Evolutionary conservation across 495 filamentous ascomycete genomes (phyloP), one percentile per base, ranked within the genome.

Genomic region (Penicillium nucicola): DNA sequence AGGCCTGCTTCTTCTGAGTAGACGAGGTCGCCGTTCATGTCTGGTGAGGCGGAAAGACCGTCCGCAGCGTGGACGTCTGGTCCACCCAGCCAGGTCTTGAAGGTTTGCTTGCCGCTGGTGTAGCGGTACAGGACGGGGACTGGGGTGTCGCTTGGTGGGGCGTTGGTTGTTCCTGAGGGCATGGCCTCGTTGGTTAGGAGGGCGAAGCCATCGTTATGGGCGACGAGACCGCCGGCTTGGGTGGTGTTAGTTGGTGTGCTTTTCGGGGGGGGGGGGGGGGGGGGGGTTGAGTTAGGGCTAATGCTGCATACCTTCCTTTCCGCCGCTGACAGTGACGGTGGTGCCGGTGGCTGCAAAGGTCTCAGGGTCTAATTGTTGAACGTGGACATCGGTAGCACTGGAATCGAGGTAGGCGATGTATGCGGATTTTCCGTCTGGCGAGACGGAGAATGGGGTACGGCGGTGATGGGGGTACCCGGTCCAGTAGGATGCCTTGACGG

Each of bases 131-230:
- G 59, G 4, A 70, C 70, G 3, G 77, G 58, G 20, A 80, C 69
- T 0, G 76, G 77, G 40, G 73, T 74, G 19, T 59, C 57, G 40
- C 66, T 63, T 4, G 75, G 63, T 3, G 77, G 74, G 0, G 72
- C 68, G 42, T 79, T 67, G 12, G 69, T 52, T 10, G 72, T 76
- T 19, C 71, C 71, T 9, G 72, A 69, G 2, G 74, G 70, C 53
- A 75, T 66, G 14, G 68, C 64, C 48, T 76, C 69, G 61, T 76
- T 80, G 45, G 74, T 75, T 43, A 82, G 56, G 5, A 81, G 57
- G 11, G 79, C 77, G 58, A 82, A 82, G 11, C 77, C 79, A 53
- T 82, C 77, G 48, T 78, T 69, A 47, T 79, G 77, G 36, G 78
- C 78, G 14, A 81, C 74, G 12, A 82, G 67, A 37, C 78, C 78